Conservation (phyloP, 2,329 filamentous ascomycete species). For the Cladosporium sp. region DNA sequence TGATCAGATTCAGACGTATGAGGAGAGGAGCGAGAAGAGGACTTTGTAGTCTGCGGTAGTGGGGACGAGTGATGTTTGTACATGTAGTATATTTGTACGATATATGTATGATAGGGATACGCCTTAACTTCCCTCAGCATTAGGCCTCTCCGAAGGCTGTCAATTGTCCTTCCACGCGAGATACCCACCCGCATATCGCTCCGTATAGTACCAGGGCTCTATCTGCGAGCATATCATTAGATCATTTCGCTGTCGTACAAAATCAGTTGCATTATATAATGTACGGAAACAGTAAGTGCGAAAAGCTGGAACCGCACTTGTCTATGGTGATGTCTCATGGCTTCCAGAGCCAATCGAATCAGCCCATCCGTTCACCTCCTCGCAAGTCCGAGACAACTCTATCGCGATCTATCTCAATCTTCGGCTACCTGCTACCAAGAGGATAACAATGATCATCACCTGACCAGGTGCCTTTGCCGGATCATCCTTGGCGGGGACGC, state of each 20-base stretch:
- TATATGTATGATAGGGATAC: not conserved
- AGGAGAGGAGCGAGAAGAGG: constrained; percentile 74
- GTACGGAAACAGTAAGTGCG: not conserved
- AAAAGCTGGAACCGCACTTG: not conserved
- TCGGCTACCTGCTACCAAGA: not conserved
- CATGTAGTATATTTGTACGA: constrained; percentile 10
- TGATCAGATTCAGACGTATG: constrained; percentile 85
- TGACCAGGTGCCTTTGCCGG: not conserved
- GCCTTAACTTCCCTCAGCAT: not conserved
- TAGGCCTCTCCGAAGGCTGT: not conserved
- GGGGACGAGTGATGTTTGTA: not conserved
- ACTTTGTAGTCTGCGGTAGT: constrained; percentile 42
- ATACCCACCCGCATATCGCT: not conserved
- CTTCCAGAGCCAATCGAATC: not conserved
- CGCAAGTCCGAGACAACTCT: not conserved
- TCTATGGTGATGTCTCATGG: not conserved
- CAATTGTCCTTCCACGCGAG: not conserved
- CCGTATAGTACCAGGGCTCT: too few relatives aligned
- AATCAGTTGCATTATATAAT: not conserved
- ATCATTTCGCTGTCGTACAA: not conserved
- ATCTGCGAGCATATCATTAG: not conserved
- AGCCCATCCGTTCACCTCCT: not conserved
- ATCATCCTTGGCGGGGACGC: not conserved
- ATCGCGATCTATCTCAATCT: not conserved
- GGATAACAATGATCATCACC: not conserved